Conservation (phyloP, 345 rosid species). For the Durio zibethinus region DNA sequence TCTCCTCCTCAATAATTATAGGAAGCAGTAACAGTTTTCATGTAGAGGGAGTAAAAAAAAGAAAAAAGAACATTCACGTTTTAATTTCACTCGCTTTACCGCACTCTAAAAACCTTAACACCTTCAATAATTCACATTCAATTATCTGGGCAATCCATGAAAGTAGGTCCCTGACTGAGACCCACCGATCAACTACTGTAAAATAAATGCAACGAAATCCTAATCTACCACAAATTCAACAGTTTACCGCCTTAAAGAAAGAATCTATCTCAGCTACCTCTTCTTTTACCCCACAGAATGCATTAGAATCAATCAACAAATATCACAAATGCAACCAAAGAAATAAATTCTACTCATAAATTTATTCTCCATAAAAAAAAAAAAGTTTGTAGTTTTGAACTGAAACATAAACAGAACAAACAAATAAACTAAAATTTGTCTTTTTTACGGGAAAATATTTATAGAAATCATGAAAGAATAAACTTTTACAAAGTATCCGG, state of each 20-base stretch:
- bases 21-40: constrained; percentile 7
- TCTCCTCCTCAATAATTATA: constrained; percentile 27
- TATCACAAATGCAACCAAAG: constrained; percentile 3
- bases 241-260: neutral
- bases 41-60: no score
- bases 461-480: neutral
- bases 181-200: constrained; percentile 20
- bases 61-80: constrained; percentile 11
- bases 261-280: neutral
- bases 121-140: constrained; percentile 33
- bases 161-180: constrained; percentile 28
- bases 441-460: neutral
- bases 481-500: neutral
- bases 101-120: neutral
- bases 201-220: neutral
- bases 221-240: neutral
- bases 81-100: neutral
- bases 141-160: constrained; percentile 9
- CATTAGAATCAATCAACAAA: constrained; percentile 8
- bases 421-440: constrained; percentile 12
- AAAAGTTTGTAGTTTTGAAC: neutral
- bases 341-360: neutral
- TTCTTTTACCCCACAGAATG: neutral
- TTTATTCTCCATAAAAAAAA: neutral
- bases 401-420: constrained; percentile 9